Percentiles rank a stretch among this genome's conserved stretches.
phyloP scores from a whole-genome alignment of 192 early-diverging fungal genomes.

The Pilaira anomala region DNA sequence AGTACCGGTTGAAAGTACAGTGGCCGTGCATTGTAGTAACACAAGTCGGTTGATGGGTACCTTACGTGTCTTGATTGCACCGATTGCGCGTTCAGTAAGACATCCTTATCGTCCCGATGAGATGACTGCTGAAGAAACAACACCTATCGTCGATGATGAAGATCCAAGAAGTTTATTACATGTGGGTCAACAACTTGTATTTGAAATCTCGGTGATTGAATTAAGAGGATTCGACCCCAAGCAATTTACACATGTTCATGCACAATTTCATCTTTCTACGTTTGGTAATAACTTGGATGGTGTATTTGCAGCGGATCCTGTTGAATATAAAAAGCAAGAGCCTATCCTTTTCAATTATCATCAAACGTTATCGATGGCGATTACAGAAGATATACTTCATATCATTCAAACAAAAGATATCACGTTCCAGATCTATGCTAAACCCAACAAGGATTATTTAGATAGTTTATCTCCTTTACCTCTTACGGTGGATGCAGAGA shows the following conservation, averaged over 20 bases:
- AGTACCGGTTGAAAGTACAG: constrained; percentile 37
- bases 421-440: constrained; percentile 53
- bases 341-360: constrained; percentile 56
- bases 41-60: constrained; percentile 42
- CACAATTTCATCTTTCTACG: constrained; percentile 62
- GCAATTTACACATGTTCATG: constrained; percentile 65
- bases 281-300: constrained; percentile 52
- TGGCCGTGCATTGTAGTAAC: constrained; percentile 40
- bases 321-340: constrained; percentile 32
- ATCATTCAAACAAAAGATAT: constrained; percentile 30
- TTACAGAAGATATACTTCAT: constrained; percentile 26
- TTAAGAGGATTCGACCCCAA: constrained; percentile 55
- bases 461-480: background rate
- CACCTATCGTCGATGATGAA: background rate
- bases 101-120: background rate
- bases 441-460: constrained; percentile 35
- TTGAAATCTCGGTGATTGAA: constrained; percentile 61
- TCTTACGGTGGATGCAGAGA: background rate
- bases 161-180: constrained; percentile 30
- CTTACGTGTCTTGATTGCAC: constrained; percentile 42
- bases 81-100: constrained; percentile 27
- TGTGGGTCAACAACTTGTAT: constrained; percentile 52
- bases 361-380: constrained; percentile 46
- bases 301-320: constrained; percentile 60
- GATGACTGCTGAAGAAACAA: background rate